A percentile compares a stretch with the other conserved stretches of the same genome.
These are phyloP conservation scores for Podospora pseudoanserina DNA, from an alignment of 495 filamentous ascomycete genomes.

Conservation along the genomic window DNA sequence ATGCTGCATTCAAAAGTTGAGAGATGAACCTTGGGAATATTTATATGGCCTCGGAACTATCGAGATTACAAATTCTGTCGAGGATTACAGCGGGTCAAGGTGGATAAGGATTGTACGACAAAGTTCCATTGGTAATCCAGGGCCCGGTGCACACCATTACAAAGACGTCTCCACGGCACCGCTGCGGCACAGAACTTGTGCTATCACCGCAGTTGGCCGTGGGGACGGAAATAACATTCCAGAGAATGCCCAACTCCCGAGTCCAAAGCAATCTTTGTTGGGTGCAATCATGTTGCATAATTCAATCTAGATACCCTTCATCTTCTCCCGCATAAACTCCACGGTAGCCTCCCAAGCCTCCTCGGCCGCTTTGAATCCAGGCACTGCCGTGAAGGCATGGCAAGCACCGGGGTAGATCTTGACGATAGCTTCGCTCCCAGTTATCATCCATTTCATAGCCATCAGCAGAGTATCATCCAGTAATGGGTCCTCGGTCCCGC, in stretches of 20 bases:
- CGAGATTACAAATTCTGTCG: background rate
- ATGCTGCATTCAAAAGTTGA: no score
- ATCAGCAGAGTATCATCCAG: conserved; percentile 12
- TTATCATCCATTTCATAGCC: conserved; percentile 15
- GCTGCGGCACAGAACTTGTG: background rate
- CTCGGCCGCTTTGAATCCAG: conserved; percentile 7
- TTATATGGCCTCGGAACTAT: background rate
- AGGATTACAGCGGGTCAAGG: background rate
- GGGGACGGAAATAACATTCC: background rate
- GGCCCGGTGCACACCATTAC: background rate
- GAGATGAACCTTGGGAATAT: no score
- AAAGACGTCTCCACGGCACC: background rate
- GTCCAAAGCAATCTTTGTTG: background rate
- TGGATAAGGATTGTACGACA: background rate
- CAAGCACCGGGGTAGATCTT: conserved; percentile 12
- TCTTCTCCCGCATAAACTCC: conserved; percentile 14
- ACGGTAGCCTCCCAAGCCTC: conserved; percentile 7
- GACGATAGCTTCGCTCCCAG: conserved; percentile 15
- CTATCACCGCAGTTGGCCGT: background rate
- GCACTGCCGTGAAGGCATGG: conserved; percentile 14
- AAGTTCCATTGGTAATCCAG: background rate
- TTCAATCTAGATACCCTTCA: background rate
- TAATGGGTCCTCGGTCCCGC: conserved; percentile 12
- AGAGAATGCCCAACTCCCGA: background rate
- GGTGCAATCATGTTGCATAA: no score